These are phyloP conservation scores for Arxiozyma slooffiae DNA, from an alignment of 1,139 yeast species.

Conservation along the genomic window DNA sequence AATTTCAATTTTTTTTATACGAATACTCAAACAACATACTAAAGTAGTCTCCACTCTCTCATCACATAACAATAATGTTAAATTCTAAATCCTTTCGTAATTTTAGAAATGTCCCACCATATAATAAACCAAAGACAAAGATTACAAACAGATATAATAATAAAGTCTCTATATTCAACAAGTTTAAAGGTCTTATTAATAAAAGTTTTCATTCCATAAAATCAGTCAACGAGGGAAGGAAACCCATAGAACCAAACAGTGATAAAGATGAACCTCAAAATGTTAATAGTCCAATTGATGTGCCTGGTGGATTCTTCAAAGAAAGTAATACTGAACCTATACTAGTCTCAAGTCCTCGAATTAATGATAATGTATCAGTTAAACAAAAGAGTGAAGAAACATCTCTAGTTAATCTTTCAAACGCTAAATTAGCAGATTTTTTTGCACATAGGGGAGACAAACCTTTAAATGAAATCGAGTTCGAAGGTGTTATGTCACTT, in stretches of 20 bases:
- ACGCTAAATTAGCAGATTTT: constrained; percentile 51
- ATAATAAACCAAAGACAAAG: constrained; percentile 14
- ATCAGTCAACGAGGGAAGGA: not conserved
- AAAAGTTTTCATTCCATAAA: not conserved
- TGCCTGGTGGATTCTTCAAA: constrained; percentile 12
- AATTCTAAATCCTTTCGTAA: constrained; percentile 8
- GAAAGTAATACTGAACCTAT: not conserved
- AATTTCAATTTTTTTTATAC: too few relatives aligned
- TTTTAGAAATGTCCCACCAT: constrained; percentile 17
- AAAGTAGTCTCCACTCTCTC: not conserved
- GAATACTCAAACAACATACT: not conserved
- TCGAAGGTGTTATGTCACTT: constrained; percentile 71
- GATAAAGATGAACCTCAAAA: not conserved
- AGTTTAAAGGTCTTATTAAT: not conserved
- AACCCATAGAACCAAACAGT: not conserved
- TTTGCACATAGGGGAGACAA: constrained; percentile 66
- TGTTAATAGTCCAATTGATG: not conserved
- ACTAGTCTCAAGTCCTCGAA: not conserved
- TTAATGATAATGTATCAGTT: not conserved
- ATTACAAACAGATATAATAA: constrained; percentile 6
- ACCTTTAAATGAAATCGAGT: constrained; percentile 67
- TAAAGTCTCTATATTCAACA: not conserved
- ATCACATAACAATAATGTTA: not conserved
- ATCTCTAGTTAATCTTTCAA: constrained; percentile 12
- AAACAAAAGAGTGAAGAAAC: not conserved